Evolutionary conservation across 1,139 yeast species (phyloP).

Genomic region (Suhomyces bolitotheri): DNA sequence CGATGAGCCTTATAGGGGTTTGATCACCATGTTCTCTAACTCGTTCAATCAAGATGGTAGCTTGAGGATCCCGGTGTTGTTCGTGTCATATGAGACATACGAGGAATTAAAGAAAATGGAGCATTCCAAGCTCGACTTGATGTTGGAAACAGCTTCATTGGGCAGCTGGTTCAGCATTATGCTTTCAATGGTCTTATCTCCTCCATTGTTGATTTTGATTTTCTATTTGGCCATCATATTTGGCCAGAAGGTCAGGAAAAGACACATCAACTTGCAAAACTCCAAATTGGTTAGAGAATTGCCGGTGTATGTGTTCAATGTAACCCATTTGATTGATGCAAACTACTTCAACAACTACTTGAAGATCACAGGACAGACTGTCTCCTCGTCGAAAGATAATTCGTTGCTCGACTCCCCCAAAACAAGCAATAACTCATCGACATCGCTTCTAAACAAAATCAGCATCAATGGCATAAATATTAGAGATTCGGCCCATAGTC

Average conservation of each 20-base stretch:
- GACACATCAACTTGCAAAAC: constrained; percentile 33
- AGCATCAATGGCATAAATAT: constrained; percentile 38
- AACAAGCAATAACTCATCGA: constrained; percentile 23
- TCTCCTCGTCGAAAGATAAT: constrained; percentile 8
- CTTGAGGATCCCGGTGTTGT: constrained; percentile 37
- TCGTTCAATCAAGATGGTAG: constrained; percentile 41
- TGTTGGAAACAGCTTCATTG: constrained; percentile 35
- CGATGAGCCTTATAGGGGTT: constrained; percentile 40
- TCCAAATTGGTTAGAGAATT: constrained; percentile 37
- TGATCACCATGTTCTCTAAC: constrained; percentile 47
- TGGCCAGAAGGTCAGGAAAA: constrained; percentile 31
- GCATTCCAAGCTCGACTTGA: constrained; percentile 16
- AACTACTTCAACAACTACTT: constrained; percentile 30
- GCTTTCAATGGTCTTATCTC: constrained; percentile 45
- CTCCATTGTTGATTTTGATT: constrained; percentile 42
- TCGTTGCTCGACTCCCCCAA: constrained; percentile 4
- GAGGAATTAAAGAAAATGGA: constrained; percentile 19
- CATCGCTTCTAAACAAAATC: constrained; percentile 22
- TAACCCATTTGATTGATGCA: constrained; percentile 35
- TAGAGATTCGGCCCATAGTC: constrained; percentile 18
- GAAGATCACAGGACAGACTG: constrained; percentile 15
- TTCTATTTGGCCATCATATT: constrained; percentile 36
- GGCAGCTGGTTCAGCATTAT: constrained; percentile 45
- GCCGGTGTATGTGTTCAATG: constrained; percentile 42
- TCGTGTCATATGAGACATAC: constrained; percentile 42